These are phyloP conservation scores for Pyrus hybrid DNA, from an alignment of 331 rosid genomes.

Conservation along the genomic window DNA sequence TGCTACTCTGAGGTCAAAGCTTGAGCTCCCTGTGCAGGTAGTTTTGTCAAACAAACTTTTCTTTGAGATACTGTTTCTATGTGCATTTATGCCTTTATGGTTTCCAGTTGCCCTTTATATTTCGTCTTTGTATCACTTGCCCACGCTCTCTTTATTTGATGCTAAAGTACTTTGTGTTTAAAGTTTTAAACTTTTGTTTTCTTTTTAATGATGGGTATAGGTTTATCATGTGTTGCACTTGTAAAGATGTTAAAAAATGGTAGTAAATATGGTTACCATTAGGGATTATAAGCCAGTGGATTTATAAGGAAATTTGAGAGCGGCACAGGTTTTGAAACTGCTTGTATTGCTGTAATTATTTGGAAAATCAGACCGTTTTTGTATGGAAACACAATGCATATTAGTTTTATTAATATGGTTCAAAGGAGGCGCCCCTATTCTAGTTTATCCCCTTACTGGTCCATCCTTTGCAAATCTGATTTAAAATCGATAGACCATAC, in stretches of 20 bases:
- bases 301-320: neutral
- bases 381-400: neutral
- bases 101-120: conserved; percentile 8
- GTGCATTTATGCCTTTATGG: neutral
- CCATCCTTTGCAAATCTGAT: neutral
- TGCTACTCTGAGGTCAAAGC: conserved; percentile 80
- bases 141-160: neutral
- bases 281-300: neutral
- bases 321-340: neutral
- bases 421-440: neutral
- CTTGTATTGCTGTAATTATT: neutral
- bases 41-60: conserved; percentile 17
- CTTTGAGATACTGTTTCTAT: neutral
- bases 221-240: neutral
- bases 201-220: neutral
- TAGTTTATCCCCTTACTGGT: neutral
- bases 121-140: neutral
- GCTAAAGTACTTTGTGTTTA: neutral
- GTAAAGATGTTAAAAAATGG: neutral
- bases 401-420: neutral
- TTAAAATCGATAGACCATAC: neutral
- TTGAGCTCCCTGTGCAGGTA: conserved; percentile 97
- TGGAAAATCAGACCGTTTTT: neutral
- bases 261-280: neutral
- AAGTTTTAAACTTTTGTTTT: neutral